phyloP scores from a whole-genome alignment of 257 asterid genomes.

The Salvia miltiorrhiza region DNA sequence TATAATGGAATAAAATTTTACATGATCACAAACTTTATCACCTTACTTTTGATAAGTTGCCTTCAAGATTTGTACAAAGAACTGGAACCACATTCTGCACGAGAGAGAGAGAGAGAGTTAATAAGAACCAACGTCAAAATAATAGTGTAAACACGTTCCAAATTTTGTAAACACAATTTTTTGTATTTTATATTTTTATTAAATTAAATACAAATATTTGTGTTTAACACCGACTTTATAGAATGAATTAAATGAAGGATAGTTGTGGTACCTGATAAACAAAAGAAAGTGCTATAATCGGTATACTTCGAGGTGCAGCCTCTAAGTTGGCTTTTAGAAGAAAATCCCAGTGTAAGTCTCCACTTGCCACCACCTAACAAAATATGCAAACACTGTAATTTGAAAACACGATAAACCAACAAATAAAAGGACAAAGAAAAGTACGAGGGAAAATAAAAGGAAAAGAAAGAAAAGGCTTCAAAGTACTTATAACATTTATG shows the following conservation, averaged over 20 bases:
- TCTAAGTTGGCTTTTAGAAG: constrained; percentile 75
- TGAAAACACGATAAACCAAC: neutral
- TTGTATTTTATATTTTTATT: too few species aligned
- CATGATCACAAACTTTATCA: constrained; percentile 33
- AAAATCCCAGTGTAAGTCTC: constrained; percentile 87
- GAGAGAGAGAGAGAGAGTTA: neutral
- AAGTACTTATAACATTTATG: neutral
- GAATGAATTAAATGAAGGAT: neutral
- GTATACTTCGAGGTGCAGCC: constrained; percentile 87
- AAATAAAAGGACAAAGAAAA: neutral
- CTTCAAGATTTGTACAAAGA: constrained; percentile 92
- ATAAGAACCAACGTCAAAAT: neutral
- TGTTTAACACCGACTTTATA: neutral
- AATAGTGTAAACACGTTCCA: too few species aligned
- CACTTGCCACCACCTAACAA: constrained; percentile 69
- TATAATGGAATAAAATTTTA: neutral
- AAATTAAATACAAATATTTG: too few species aligned
- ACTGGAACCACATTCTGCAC: constrained; percentile 95
- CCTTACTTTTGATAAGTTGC: constrained; percentile 86
- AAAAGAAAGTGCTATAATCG: constrained; percentile 89
- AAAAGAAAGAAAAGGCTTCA: neutral
- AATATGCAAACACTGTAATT: constrained; percentile 3
- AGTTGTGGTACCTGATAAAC: constrained; percentile 73
- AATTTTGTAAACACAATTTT: too few species aligned
- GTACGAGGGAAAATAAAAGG: neutral